These are phyloP conservation scores for Irpex rosettiformis DNA, from an alignment of 1,284 basidiomycete species.

Conservation along the genomic window DNA sequence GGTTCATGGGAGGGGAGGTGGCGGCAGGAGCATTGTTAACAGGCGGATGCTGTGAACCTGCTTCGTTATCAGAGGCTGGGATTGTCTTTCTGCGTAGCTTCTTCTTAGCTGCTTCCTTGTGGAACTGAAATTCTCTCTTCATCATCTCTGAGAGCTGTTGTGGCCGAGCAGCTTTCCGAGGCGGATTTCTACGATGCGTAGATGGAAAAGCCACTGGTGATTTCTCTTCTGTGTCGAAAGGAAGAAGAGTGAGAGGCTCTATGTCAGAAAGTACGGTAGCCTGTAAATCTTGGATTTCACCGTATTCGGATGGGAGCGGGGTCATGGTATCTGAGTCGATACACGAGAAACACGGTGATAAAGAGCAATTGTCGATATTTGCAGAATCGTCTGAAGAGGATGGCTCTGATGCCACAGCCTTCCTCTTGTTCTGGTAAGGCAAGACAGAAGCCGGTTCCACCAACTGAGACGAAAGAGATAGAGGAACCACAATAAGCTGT, in stretches of 20 bases:
- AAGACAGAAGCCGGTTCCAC: background rate
- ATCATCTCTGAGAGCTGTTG: background rate
- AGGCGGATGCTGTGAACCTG: too few species aligned
- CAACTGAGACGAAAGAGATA: background rate
- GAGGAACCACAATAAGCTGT: background rate
- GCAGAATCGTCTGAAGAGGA: background rate
- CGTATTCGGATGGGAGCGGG: conserved; percentile 1
- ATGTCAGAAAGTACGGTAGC: background rate
- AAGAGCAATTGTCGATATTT: background rate
- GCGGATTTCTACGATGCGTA: background rate
- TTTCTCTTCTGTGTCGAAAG: background rate
- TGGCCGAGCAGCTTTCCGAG: background rate
- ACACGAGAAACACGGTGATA: background rate
- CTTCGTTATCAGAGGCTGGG: too few species aligned
- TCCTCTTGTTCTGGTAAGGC: background rate
- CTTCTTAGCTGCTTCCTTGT: background rate
- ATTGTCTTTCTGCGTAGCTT: background rate
- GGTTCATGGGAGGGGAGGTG: background rate
- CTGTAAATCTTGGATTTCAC: background rate
- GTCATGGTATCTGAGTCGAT: conserved; percentile 6
- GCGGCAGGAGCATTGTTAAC: background rate
- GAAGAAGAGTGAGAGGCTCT: background rate
- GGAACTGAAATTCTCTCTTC: background rate
- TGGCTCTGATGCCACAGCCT: background rate
- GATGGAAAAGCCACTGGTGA: background rate